A percentile compares a stretch with the other conserved stretches of the same genome.
phyloP scores from a whole-genome alignment of 2,329 filamentous ascomycete genomes.

The Alternaria solani region DNA sequence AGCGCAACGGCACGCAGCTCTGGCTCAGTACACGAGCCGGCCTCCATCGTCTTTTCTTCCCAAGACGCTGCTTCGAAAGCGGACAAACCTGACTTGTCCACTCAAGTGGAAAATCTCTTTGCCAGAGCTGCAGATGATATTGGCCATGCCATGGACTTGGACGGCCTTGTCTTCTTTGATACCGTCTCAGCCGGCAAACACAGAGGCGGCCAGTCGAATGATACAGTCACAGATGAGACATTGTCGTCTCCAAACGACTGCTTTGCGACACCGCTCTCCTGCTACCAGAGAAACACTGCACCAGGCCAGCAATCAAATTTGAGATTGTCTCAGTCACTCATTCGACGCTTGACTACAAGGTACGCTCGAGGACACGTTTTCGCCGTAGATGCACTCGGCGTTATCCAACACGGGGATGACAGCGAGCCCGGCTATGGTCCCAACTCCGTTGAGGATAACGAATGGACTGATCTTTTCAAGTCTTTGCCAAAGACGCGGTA shows the following conservation, averaged over 20 bases:
- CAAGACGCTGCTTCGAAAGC: neutral
- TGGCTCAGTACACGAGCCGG: neutral
- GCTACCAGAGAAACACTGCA: conserved; percentile 6
- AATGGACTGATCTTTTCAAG: conserved; percentile 11
- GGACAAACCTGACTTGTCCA: neutral
- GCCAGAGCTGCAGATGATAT: conserved; percentile 12
- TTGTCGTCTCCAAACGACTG: neutral
- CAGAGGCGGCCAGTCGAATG: neutral
- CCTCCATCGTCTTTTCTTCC: neutral
- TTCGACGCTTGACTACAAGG: conserved; percentile 14
- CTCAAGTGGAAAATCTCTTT: conserved; percentile 13
- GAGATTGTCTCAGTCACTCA: conserved; percentile 11
- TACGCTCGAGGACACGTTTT: conserved; percentile 20
- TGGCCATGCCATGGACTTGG: conserved; percentile 16
- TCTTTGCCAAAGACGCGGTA: conserved; percentile 16
- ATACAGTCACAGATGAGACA: neutral
- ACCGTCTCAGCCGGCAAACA: conserved; percentile 4
- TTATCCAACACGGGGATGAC: conserved; percentile 4
- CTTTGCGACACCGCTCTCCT: conserved; percentile 8
- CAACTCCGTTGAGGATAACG: neutral
- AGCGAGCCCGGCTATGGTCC: neutral
- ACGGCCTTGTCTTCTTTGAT: conserved; percentile 19
- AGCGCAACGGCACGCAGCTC: neutral
- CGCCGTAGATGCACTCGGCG: conserved; percentile 14
- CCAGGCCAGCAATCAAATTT: neutral